Conservation (phyloP, 2,329 filamentous ascomycete genomes). For the Ophiostoma ulmi region DNA sequence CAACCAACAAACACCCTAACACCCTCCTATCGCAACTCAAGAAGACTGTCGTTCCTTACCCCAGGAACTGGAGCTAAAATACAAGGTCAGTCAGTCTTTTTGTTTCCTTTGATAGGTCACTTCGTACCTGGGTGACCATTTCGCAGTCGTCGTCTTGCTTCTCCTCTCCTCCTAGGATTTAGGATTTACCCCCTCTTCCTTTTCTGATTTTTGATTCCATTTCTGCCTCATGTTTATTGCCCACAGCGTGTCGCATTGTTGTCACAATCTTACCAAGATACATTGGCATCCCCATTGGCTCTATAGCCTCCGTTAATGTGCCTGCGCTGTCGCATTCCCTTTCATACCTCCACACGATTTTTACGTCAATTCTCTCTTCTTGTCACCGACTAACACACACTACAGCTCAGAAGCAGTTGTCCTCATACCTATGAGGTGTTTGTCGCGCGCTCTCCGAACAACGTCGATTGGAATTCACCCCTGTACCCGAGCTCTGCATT, state of each 20-base stretch:
- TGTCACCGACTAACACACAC: neutral
- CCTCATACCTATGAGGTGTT: slow-evolving; percentile 4
- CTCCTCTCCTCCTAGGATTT: neutral
- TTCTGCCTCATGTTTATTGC: neutral
- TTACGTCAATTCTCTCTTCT: neutral
- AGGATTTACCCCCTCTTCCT: neutral
- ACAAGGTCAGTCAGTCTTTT: slow-evolving; percentile 2
- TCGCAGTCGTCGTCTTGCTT: neutral
- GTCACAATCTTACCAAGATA: neutral
- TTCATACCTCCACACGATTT: neutral
- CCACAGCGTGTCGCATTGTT: neutral
- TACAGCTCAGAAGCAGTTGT: neutral
- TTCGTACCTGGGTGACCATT: neutral
- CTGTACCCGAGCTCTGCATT: neutral
- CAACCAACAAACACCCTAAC: neutral
- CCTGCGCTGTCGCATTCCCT: neutral
- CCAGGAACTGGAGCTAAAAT: slow-evolving; percentile 1
- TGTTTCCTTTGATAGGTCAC: neutral
- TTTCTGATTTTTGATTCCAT: neutral
- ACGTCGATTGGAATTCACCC: neutral
- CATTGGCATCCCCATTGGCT: neutral
- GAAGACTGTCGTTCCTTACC: neutral
- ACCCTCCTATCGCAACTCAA: neutral
- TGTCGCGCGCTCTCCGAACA: neutral
- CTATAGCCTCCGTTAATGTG: neutral